These are phyloP conservation scores for Umbelopsis sp. DNA, from an alignment of 371 early-diverging fungal genomes.

Conservation along the genomic window DNA sequence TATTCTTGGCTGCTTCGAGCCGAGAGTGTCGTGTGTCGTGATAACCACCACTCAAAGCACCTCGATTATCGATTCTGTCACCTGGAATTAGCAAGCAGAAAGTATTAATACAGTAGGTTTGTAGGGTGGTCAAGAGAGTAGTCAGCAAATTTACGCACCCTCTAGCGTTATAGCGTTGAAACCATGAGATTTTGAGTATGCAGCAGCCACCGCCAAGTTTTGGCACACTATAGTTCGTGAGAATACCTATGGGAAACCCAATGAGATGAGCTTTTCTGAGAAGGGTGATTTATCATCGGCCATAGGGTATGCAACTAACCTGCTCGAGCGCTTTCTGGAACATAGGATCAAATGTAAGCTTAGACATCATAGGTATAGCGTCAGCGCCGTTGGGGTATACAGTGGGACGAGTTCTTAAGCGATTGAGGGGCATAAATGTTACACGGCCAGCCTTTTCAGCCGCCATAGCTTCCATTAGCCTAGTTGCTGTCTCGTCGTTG, in stretches of 20 bases:
- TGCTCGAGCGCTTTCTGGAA: conserved; percentile 81
- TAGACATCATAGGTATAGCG: conserved; percentile 82
- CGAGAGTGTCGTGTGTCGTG: conserved; percentile 77
- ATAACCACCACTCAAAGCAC: conserved; percentile 94
- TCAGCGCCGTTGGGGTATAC: conserved; percentile 78
- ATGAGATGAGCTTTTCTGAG: not conserved
- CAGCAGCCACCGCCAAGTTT: conserved; percentile 82
- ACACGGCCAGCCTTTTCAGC: conserved; percentile 82
- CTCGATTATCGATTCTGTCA: conserved; percentile 93
- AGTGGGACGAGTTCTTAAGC: conserved; percentile 60
- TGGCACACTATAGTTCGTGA: conserved; percentile 89
- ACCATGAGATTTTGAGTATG: conserved; percentile 74
- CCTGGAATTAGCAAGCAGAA: conserved; percentile 18
- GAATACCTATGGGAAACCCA: conserved; percentile 65
- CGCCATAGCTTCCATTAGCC: conserved; percentile 76
- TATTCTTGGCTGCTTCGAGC: conserved; percentile 69
- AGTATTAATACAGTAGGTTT: no score
- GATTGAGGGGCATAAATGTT: conserved; percentile 97
- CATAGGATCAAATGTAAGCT: conserved; percentile 70
- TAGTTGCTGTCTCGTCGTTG: conserved; percentile 87
- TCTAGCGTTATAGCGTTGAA: conserved; percentile 90
- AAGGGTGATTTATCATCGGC: not conserved
- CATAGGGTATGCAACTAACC: conserved; percentile 20
- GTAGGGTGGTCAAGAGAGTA: no score
- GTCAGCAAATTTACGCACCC: conserved; percentile 27